Conservation (phyloP, 768 basidiomycete genomes). For the Gymnopilus junonius region DNA sequence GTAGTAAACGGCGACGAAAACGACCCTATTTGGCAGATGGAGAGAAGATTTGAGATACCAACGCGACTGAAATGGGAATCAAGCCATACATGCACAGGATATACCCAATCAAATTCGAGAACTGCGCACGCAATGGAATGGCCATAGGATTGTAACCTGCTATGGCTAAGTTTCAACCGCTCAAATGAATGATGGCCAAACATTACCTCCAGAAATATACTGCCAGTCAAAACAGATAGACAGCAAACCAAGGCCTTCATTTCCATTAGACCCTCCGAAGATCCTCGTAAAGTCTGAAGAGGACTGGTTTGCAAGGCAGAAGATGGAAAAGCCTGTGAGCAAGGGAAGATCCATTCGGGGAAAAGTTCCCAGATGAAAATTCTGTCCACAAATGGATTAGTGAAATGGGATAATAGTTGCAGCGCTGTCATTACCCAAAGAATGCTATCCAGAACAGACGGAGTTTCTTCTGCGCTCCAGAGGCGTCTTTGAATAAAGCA, state of each 20-base stretch:
- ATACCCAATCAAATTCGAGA: slow-evolving; percentile 52
- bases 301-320: slow-evolving; percentile 59
- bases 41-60: not conserved
- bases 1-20: slow-evolving; percentile 57
- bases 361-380: slow-evolving; percentile 57
- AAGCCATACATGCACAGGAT: slow-evolving; percentile 50
- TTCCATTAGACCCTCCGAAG: slow-evolving; percentile 67
- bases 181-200: not conserved
- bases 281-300: slow-evolving; percentile 54
- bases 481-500: slow-evolving; percentile 47
- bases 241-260: slow-evolving; percentile 66
- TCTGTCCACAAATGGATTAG: slow-evolving; percentile 23
- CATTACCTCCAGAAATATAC: slow-evolving; percentile 50
- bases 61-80: slow-evolving; percentile 1
- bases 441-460: slow-evolving; percentile 55
- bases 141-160: slow-evolving; percentile 48
- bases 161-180: not conserved
- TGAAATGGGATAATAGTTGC: not conserved
- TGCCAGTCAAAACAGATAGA: slow-evolving; percentile 69
- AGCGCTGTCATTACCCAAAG: slow-evolving; percentile 31
- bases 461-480: slow-evolving; percentile 43
- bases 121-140: slow-evolving; percentile 56
- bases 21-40: slow-evolving; percentile 31
- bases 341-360: slow-evolving; percentile 65
- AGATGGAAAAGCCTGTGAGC: slow-evolving; percentile 57